Percentiles rank a stretch among this genome's conserved stretches.
These are phyloP conservation scores for Colletotrichum euphorbiae DNA, from an alignment of 2,329 filamentous ascomycete species.

Conservation along the genomic window DNA sequence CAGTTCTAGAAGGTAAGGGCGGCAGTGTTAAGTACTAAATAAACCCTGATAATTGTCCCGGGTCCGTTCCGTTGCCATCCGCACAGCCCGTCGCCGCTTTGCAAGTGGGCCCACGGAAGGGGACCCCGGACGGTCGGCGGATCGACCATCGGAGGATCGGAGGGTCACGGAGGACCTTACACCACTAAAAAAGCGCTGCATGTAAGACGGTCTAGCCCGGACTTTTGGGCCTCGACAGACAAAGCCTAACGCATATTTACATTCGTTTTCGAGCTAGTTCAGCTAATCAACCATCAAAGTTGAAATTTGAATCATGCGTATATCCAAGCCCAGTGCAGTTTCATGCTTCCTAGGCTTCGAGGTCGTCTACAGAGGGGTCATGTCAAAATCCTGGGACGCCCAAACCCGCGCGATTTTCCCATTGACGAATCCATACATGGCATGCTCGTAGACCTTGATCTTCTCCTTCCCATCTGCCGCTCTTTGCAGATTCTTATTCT, in stretches of 20 bases:
- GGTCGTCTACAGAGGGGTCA: background rate
- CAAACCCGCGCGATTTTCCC: constrained; percentile 15
- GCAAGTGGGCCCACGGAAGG: background rate
- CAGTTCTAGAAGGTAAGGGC: background rate
- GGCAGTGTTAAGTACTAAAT: background rate
- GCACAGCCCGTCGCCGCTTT: background rate
- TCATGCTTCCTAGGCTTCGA: too few relatives aligned
- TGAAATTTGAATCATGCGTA: too few relatives aligned
- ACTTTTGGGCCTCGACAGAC: too few relatives aligned
- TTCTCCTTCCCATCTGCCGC: background rate
- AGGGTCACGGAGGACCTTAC: constrained; percentile 3
- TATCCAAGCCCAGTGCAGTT: too few relatives aligned
- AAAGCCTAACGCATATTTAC: too few relatives aligned
- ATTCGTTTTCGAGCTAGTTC: too few relatives aligned
- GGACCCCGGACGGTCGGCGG: constrained; percentile 2
- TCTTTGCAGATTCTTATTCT: constrained; percentile 18
- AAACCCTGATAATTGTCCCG: too few relatives aligned
- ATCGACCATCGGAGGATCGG: constrained; percentile 10
- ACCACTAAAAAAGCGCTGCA: too few relatives aligned
- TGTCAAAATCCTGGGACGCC: constrained; percentile 15
- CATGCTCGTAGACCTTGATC: constrained; percentile 14
- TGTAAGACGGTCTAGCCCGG: too few relatives aligned
- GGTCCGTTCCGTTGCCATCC: background rate
- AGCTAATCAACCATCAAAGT: too few relatives aligned
- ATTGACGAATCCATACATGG: background rate